Evolutionary conservation across 257 asterid genomes (phyloP), one percentile per base, ranked within the genome.

Genomic region (Catharanthus roseus): DNA sequence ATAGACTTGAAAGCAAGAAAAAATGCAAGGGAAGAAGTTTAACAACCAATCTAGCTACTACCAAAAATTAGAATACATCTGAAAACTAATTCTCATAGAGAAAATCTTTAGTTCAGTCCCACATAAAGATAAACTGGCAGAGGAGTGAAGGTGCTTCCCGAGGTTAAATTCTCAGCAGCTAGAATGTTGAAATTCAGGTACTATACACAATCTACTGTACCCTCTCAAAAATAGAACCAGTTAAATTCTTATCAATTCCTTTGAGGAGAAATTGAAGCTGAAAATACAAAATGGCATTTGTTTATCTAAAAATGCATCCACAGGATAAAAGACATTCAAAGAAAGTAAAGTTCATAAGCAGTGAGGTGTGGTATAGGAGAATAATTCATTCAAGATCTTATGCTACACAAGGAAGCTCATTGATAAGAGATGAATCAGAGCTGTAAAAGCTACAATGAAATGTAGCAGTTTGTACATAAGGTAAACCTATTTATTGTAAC

Each of bases 11-110:
- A 16, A 53, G 45, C 29, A 21, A 36, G 41, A 63, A 11, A 3
- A 24, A 65, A 28, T 3, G 21, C 67, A 54, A 63, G 8, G 38
- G 5, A 65, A 39, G 65, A 62, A 19, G 33, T n/a, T 21, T 21
- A 62, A 38, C 8, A 16, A 19, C 10, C 18, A 10, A 62, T 34
- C 6, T 62, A 34, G 67, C 26, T 24, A 62, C 26, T 19, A 62
- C 12, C 13, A 33, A 28, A 66, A 66, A 24, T 65, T 23, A 66
- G 38, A 42, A 75, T 58, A 68, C 63, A 74, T 72, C 56, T 68
- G 50, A 51, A 65, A 73, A 28, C 45, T 19, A 21, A 2, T 34
- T 19, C 11, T 34, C 11, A 21, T 8, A 9, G 29, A 19, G 47
- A 12, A 62, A 62, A 62, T 34, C 28, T 16, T 49, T 54, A 26